phyloP scores from a whole-genome alignment of 2,329 filamentous ascomycete species.

The Diaporthe vexans region DNA sequence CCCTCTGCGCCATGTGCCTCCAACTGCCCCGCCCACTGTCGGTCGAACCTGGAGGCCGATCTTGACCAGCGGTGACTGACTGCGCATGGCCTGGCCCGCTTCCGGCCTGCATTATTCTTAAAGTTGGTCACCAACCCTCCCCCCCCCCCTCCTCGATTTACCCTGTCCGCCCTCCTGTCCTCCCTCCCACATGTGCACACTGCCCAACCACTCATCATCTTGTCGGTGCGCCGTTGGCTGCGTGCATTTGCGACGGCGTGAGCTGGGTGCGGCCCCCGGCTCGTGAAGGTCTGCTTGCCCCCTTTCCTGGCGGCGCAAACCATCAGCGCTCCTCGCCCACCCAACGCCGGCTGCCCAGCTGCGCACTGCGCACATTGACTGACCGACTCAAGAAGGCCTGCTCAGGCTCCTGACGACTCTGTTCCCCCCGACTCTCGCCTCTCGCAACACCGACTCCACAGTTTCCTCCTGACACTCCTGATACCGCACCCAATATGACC shows the following conservation, averaged over 20 bases:
- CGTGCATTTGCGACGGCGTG: constrained; percentile 36
- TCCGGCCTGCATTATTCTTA: constrained; percentile 31
- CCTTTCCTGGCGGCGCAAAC: constrained; percentile 9
- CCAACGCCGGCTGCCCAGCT: constrained; percentile 26
- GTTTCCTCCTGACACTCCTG: constrained; percentile 39
- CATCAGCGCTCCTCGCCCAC: constrained; percentile 19
- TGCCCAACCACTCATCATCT: constrained; percentile 2
- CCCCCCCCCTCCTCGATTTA: constrained; percentile 30
- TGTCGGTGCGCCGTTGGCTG: constrained; percentile 11
- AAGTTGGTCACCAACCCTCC: constrained; percentile 26
- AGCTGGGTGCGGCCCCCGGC: constrained; percentile 38
- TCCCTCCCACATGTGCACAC: neutral
- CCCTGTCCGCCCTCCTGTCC: constrained; percentile 5
- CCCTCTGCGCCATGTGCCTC: constrained; percentile 38
- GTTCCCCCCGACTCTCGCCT: neutral
- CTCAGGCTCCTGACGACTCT: constrained; percentile 9
- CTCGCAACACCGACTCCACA: neutral
- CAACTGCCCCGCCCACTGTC: constrained; percentile 33
- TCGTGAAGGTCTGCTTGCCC: constrained; percentile 35
- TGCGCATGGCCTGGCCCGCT: constrained; percentile 21
- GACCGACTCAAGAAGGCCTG: constrained; percentile 18
- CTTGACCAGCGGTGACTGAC: constrained; percentile 38
- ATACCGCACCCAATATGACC: constrained; percentile 36
- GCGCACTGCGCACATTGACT: constrained; percentile 7
- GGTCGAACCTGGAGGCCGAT: constrained; percentile 35